phyloP scores from a whole-genome alignment of 2,329 filamentous ascomycete genomes.

The Ceratocystis cubensis region DNA sequence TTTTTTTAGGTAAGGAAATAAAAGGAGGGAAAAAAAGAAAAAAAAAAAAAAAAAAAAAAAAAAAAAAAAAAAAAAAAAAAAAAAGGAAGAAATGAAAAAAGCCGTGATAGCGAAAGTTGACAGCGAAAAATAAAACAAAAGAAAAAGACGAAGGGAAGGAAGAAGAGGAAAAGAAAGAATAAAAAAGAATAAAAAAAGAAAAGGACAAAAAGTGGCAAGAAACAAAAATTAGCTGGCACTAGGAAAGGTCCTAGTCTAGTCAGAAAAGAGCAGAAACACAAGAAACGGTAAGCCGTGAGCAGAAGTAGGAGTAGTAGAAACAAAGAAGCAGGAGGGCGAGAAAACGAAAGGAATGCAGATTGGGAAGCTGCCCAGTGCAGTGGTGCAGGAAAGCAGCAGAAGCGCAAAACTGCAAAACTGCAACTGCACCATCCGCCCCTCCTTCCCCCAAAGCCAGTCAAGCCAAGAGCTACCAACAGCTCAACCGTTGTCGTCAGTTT shows the following conservation, averaged over 20 bases:
- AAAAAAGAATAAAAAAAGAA: constrained; percentile 6
- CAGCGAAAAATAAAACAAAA: constrained; percentile 5
- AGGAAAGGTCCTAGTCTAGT: not conserved
- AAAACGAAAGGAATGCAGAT: not conserved
- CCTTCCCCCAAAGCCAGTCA: too few species aligned
- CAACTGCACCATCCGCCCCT: not conserved
- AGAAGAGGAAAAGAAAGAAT: not conserved
- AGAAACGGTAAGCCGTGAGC: not conserved
- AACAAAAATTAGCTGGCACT: not conserved
- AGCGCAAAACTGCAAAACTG: not conserved
- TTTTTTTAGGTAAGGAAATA: too few species aligned
- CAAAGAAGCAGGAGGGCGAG: not conserved
- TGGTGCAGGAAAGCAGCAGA: too few species aligned
- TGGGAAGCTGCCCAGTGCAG: too few species aligned
- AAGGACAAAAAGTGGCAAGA: constrained; percentile 13
- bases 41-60: too few species aligned
- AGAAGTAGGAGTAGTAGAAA: not conserved
- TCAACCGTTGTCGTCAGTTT: not conserved
- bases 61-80: constrained; percentile 9
- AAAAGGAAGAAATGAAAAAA: constrained; percentile 1
- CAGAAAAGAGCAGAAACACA: not conserved
- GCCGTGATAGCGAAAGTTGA: constrained; percentile 13
- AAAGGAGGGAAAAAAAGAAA: too few species aligned
- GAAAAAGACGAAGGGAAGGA: not conserved
- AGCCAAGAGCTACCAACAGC: not conserved